A percentile compares a stretch with the other conserved stretches of the same genome.
These are phyloP conservation scores for Phaffia australis DNA, from an alignment of 768 basidiomycete species.

Conservation along the genomic window DNA sequence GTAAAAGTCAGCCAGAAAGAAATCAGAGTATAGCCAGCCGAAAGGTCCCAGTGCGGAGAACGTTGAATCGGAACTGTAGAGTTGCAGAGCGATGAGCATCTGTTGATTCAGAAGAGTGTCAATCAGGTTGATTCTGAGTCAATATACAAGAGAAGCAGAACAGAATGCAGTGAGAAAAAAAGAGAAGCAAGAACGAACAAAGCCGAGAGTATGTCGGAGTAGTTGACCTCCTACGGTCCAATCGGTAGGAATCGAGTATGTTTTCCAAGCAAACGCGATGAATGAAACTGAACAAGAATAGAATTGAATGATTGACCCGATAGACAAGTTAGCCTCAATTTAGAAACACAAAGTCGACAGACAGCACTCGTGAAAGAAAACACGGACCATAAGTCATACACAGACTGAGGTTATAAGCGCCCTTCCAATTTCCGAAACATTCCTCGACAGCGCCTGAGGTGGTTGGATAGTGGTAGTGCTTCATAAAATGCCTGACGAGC, in stretches of 20 bases:
- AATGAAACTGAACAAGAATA: slow-evolving; percentile 56
- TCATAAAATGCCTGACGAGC: slow-evolving; percentile 83
- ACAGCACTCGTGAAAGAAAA: neutral
- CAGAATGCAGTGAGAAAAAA: neutral
- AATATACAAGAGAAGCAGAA: too few species aligned
- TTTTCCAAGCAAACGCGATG: slow-evolving; percentile 74
- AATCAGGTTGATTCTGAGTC: neutral
- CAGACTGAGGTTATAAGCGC: slow-evolving; percentile 79
- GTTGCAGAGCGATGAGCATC: slow-evolving; percentile 73
- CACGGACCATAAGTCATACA: slow-evolving; percentile 83
- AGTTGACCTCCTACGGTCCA: slow-evolving; percentile 84
- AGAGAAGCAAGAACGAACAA: slow-evolving; percentile 45
- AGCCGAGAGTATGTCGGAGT: slow-evolving; percentile 75
- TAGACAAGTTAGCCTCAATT: neutral
- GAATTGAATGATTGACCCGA: slow-evolving; percentile 15
- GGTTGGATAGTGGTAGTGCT: slow-evolving; percentile 71
- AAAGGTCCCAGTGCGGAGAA: slow-evolving; percentile 90
- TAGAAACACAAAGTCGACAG: neutral
- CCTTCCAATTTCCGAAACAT: slow-evolving; percentile 92
- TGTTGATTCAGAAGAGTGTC: slow-evolving; percentile 31
- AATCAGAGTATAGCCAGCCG: slow-evolving; percentile 98
- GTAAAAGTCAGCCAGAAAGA: slow-evolving; percentile 81
- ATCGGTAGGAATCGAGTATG: slow-evolving; percentile 65
- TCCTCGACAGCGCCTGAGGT: slow-evolving; percentile 73
- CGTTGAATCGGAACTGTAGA: slow-evolving; percentile 82